Conservation (phyloP, 805 yeast species). For the Saturnispora galanensis region DNA sequence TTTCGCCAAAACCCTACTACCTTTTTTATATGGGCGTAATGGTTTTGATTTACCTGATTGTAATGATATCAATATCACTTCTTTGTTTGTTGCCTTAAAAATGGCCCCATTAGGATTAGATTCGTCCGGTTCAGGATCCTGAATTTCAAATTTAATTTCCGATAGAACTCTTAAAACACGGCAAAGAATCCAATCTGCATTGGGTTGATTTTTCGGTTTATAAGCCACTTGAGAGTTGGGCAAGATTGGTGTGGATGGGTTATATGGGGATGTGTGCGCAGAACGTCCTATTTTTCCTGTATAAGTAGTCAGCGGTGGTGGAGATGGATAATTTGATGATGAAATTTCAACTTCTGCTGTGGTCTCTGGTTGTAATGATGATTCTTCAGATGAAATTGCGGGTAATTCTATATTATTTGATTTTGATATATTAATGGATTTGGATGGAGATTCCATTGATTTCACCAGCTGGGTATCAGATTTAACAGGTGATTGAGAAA, state of each 20-base stretch:
- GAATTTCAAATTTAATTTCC: slow-evolving; percentile 61
- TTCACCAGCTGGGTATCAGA: too few relatives aligned
- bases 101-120: slow-evolving; percentile 78
- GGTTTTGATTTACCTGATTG: slow-evolving; percentile 15
- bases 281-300: slow-evolving; percentile 15
- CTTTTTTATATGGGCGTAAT: slow-evolving; percentile 53
- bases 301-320: slow-evolving; percentile 11
- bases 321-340: slow-evolving; percentile 8
- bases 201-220: slow-evolving; percentile 52
- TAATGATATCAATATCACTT: slow-evolving; percentile 58
- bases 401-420: neutral
- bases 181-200: slow-evolving; percentile 93
- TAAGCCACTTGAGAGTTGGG: slow-evolving; percentile 81
- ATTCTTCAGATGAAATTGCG: neutral
- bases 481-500: too few relatives aligned
- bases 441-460: too few relatives aligned
- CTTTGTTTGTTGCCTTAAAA: slow-evolving; percentile 75
- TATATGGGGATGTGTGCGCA: slow-evolving; percentile 14
- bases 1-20: slow-evolving; percentile 78
- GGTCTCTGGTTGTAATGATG: neutral
- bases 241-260: slow-evolving; percentile 16
- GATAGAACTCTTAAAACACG: slow-evolving; percentile 58
- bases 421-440: neutral
- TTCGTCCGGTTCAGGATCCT: slow-evolving; percentile 97
- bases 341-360: too few relatives aligned